phyloP scores from a whole-genome alignment of 345 rosid species.

The Moricandia arvensis region DNA sequence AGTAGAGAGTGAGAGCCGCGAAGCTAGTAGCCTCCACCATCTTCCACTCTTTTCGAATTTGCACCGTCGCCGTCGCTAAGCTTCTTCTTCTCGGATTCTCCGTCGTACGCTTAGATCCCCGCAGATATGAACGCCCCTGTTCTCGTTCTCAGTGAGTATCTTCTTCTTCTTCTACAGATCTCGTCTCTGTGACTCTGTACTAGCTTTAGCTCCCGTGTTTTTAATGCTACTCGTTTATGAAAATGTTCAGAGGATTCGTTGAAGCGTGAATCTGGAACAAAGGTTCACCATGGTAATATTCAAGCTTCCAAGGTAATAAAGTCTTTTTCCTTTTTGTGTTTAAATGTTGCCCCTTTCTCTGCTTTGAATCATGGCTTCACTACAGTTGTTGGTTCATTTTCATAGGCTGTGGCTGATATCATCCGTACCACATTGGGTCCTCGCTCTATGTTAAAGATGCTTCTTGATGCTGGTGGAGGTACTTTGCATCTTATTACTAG shows the following conservation, averaged over 20 bases:
- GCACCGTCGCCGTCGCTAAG: slow-evolving; percentile 31
- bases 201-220: neutral
- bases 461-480: slow-evolving; percentile 93
- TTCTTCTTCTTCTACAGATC: neutral
- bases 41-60: slow-evolving; percentile 20
- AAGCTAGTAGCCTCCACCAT: neutral
- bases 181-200: slow-evolving; percentile 3
- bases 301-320: slow-evolving; percentile 74
- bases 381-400: neutral
- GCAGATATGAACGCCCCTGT: slow-evolving; percentile 66
- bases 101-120: slow-evolving; percentile 8
- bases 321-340: neutral
- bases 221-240: neutral
- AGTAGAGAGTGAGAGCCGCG: slow-evolving; percentile 1
- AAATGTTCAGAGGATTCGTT: slow-evolving; percentile 76
- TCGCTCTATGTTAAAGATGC: slow-evolving; percentile 95
- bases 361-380: slow-evolving; percentile 20
- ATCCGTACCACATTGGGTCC: slow-evolving; percentile 97
- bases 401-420: slow-evolving; percentile 85
- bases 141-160: slow-evolving; percentile 76
- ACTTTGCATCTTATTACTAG: neutral
- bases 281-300: slow-evolving; percentile 86
- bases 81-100: slow-evolving; percentile 7
- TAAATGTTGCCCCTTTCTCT: neutral
- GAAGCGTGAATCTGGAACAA: slow-evolving; percentile 92